phyloP scores from a whole-genome alignment of 345 rosid species.

The Citrus inodora region DNA sequence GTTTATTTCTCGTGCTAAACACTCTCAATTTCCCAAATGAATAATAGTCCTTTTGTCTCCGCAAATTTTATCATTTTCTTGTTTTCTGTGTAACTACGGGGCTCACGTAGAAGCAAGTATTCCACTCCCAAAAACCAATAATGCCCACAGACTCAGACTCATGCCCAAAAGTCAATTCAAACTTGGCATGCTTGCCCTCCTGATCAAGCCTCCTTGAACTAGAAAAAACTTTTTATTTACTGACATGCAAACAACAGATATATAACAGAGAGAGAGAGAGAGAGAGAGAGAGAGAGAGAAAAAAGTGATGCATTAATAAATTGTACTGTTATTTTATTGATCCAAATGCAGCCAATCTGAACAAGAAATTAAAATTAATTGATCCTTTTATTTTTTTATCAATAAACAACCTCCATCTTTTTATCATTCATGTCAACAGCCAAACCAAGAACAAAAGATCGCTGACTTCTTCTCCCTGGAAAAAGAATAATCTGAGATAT shows the following conservation, averaged over 20 bases:
- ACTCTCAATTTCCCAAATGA: no score
- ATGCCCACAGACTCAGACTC: not conserved
- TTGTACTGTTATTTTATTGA: not conserved
- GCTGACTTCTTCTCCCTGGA: slow-evolving; percentile 27
- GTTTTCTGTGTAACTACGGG: no score
- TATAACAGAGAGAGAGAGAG: no score
- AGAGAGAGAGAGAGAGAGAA: no score
- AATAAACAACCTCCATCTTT: slow-evolving; percentile 15
- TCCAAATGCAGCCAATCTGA: slow-evolving; percentile 8
- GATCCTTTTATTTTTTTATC: not conserved
- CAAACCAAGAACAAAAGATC: slow-evolving; percentile 23
- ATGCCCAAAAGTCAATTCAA: not conserved
- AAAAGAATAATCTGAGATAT: slow-evolving; percentile 13
- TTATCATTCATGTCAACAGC: slow-evolving; percentile 20
- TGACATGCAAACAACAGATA: not conserved
- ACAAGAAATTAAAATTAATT: not conserved
- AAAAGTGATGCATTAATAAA: not conserved
- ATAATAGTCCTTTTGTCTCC: no score
- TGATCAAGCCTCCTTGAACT: not conserved
- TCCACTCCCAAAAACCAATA: slow-evolving; percentile 6
- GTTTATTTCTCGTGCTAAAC: no score
- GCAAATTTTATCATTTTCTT: no score
- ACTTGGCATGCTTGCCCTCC: not conserved
- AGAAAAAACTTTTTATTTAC: not conserved
- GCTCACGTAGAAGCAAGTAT: not conserved